Percentiles rank a stretch among this genome's conserved stretches.
Conservation (phyloP, 768 basidiomycete species). For the Boletus sensibilis region DNA sequence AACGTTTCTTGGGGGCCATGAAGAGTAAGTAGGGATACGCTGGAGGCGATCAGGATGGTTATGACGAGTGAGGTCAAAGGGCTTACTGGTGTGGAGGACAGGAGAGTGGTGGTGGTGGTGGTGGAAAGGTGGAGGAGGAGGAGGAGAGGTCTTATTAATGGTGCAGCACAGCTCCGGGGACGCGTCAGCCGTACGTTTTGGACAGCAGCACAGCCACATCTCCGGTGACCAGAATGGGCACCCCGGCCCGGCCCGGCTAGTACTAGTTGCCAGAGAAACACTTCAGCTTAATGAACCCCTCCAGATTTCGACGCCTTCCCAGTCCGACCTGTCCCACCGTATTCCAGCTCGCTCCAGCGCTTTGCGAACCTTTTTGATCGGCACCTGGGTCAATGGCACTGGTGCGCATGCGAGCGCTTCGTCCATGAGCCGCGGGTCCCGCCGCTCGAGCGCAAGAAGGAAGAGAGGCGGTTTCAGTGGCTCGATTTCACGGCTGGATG, state of each 20-base stretch:
- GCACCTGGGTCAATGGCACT: constrained; percentile 58
- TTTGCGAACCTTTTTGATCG: constrained; percentile 56
- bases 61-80: not conserved
- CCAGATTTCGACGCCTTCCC: constrained; percentile 85
- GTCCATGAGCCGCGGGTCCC: constrained; percentile 69
- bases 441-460: constrained; percentile 67
- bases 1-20: constrained; percentile 88
- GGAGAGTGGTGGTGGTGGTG: not conserved
- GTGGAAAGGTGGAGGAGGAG: not conserved
- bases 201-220: constrained; percentile 23
- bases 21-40: constrained; percentile 9
- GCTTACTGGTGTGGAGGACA: not conserved
- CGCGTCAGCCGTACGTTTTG: constrained; percentile 29
- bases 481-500: not conserved
- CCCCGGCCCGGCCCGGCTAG: not conserved
- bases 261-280: not conserved
- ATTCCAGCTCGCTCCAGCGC: constrained; percentile 57
- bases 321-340: constrained; percentile 65
- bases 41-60: not conserved
- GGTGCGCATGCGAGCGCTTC: constrained; percentile 57
- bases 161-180: constrained; percentile 28
- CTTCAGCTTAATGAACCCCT: constrained; percentile 21
- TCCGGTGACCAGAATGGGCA: not conserved
- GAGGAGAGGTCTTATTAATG: constrained; percentile 24
- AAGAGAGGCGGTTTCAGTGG: constrained; percentile 7